Evolutionary conservation across 768 basidiomycete genomes (phyloP), one percentile per base, ranked within the genome.

Genomic region (Dentipellis fragilis): DNA sequence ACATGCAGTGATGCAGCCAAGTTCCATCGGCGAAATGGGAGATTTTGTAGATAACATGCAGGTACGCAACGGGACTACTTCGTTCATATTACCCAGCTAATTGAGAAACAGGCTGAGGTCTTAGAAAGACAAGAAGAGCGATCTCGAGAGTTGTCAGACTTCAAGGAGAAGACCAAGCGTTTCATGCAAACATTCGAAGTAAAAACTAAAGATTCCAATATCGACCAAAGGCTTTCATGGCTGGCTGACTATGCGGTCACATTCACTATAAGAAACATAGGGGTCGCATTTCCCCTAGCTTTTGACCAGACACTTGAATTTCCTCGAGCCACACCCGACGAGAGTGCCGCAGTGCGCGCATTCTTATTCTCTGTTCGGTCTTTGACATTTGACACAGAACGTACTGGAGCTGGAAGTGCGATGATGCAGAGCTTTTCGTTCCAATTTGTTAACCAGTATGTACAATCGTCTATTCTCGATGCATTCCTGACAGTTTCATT

Each of bases 1-100:
- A 2, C 91, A 97, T 64, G 93, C 94, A 1, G 88, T 95, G 36
- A 85, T 96, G 87, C 93, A 93, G 67, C 86, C 94, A 10, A 90
- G 89, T 59, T 94, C 95, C 0, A 85, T 97, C 51, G 86, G 87
- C 19, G 89, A 95, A 65, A 73, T 97, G 8, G 89, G 87, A 14
- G 94, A 97, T 66, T 90, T 93, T 59, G 68, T 92, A 40, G 92
- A 95, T 65, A 78, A 91, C 62, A 73, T 91, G 42, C 90, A 89
- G 77, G 90, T 86, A 71, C 47, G 49, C 58, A 35, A 48, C 35
- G 29, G 23, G 22, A 36, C 39, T 36, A 34, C 45, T 46, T 54
- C 52, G 47, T 53, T 14, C 52, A 29, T 36, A 42, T 59, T 3
- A 5, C 34, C 17, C 59, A 49, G 49, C 62, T 69, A 1, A 62